Percentiles rank a stretch among this genome's conserved stretches.
Evolutionary conservation across 345 rosid species (phyloP).

Genomic region (Linum lewisii): DNA sequence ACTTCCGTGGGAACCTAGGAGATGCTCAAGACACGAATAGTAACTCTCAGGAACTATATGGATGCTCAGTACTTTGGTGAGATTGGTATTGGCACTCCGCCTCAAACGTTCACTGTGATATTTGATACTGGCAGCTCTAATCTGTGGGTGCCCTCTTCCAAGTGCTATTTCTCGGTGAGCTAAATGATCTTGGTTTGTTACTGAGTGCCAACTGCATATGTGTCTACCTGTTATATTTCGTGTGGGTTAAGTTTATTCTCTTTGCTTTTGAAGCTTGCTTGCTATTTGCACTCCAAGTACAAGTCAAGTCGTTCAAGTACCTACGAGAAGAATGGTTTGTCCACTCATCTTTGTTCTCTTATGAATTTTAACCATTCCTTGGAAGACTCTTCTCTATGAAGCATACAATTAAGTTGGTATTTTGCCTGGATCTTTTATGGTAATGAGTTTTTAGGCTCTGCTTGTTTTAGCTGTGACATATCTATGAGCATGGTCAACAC

Average conservation of each 20-base stretch:
- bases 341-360: slow-evolving; percentile 13
- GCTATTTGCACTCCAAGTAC: slow-evolving; percentile 75
- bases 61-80: slow-evolving; percentile 96
- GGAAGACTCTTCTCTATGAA: no score
- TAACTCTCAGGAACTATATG: slow-evolving; percentile 66
- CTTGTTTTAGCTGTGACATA: no score
- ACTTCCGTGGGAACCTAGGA: slow-evolving; percentile 26
- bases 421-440: no score
- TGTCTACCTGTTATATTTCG: background rate
- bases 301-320: slow-evolving; percentile 64
- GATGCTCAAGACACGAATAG: slow-evolving; percentile 54
- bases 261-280: slow-evolving; percentile 48
- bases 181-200: background rate
- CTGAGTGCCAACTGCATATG: background rate
- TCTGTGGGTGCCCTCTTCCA: slow-evolving; percentile 89
- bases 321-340: slow-evolving; percentile 59
- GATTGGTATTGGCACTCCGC: slow-evolving; percentile 78
- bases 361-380: no score
- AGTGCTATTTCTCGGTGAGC: slow-evolving; percentile 80
- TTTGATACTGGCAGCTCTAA: slow-evolving; percentile 96
- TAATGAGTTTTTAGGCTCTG: no score
- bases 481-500: no score
- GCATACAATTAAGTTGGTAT: no score
- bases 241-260: background rate
- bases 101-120: slow-evolving; percentile 83